Evolutionary conservation across 768 basidiomycete genomes (phyloP), one percentile per base, ranked within the genome.

Genomic region (Dioszegia aurantiaca): DNA sequence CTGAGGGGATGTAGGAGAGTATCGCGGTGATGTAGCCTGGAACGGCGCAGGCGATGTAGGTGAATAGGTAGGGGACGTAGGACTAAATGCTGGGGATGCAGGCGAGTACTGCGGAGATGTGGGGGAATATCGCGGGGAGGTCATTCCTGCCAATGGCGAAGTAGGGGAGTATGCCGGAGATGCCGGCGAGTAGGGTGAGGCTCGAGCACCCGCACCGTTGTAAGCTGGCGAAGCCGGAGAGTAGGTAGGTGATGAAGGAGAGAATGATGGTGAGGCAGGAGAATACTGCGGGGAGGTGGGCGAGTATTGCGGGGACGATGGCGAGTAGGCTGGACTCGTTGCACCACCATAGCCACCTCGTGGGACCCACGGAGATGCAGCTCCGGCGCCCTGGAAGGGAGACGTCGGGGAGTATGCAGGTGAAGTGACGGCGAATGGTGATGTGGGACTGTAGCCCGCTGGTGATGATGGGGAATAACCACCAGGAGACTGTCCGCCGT

Each of bases 321-420:
- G 73, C 12, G 68, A 68, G 51, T 75, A 76, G 12, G 65, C 68
- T 19, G 68, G 74, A 16, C 66, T 70, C 0, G 76, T 74, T 10
- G 64, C 66, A 4, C 52, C 66, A 4, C 52, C 64, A 47, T 81
- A 82, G 64, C 87, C 92, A 47, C 61, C 61, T 16, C 90, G 88
- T 9, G 89, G 90, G 61, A 88, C 86, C 74, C 89, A 91, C 4
- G 92, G 91, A 0, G 92, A 93, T 2, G 89, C 91, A 0, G 89
- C 89, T 0, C 89, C 89, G 62, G 90, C 92, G 12, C 85, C 63
- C 87, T 90, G 9, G 90, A 71, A 71, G 24, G 73, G 93, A 2
- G 91, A 94, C 61, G 88, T 88, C 3, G 92, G 91, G 64, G 88
- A 90, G 80, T 93, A 95, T 5, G 86, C 86, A 9, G 71, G 71